Base-by-base conservation (phyloP, 495 filamentous ascomycete species). In the Mytilinidion resinicola region DNA sequence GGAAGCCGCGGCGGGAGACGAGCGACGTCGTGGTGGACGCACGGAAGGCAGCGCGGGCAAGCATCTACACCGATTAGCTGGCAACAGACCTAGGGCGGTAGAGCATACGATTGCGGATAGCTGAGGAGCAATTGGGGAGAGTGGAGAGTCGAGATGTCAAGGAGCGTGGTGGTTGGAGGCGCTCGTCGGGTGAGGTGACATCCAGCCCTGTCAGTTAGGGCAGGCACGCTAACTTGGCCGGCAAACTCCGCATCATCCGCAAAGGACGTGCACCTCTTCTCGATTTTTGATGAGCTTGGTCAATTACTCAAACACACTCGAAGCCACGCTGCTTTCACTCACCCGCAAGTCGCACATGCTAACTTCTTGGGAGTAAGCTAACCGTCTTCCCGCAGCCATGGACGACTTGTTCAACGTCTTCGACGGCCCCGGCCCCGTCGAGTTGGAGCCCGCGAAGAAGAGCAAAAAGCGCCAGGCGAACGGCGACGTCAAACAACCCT, bases 1-100 rank as follows among this genome's bases (percentile, higher is more conserved):
- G 86, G 84, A 98, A 95, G 76, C 88, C 90, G 70, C 93, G 91
- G 77, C 91, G 89, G 81, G 85, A 83, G 75, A 90, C 81, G 67
- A 84, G 69, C 52, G 79, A 76, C 53, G 81, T 77, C 72, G 82
- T 82, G 55, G 70, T 66, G 63, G 77, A 72, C 63, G 78, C 76
- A 70, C 89, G 89, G 76, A 86, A 72, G 72, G 82, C 87, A 67
- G 87, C 78, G 75, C 87, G 82, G 72, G 90, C 79, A 78, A 92
- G 81, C 90, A 96, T 96, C 91, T 96, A 53, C 5, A 37, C 25
- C 38, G 4, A 47, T 66, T 60, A 62, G 59, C 48, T 43, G 46
- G 14, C 19, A 9, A 5, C 1, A 9, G 9, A 14, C 49, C 36
- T 9, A n/a, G n/a, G 17, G 6, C 10, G 21, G 21, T 49, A 30